These are phyloP conservation scores for Candida adriatica DNA, from an alignment of 805 yeast genomes.

Conservation along the genomic window DNA sequence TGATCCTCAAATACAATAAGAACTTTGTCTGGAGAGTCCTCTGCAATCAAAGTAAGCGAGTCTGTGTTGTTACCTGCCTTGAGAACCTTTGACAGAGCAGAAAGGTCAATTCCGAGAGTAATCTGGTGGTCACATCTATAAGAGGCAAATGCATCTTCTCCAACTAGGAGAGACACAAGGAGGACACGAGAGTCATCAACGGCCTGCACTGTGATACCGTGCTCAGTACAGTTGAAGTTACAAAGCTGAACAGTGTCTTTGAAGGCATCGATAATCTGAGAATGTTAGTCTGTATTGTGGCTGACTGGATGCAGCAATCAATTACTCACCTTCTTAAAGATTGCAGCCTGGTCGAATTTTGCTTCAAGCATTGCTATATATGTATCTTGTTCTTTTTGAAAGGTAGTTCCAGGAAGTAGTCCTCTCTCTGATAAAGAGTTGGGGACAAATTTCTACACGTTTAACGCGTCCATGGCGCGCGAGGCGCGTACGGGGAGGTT, in stretches of 20 bases:
- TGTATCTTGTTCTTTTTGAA: conserved; percentile 2
- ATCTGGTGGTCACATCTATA: conserved; percentile 94
- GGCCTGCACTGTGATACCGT: conserved; percentile 94
- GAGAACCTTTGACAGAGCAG: conserved; percentile 80
- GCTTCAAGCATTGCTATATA: conserved; percentile 82
- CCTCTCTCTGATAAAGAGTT: too few relatives aligned
- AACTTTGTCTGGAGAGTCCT: conserved; percentile 77
- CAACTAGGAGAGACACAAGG: conserved; percentile 80
- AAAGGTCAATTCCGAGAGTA: conserved; percentile 86
- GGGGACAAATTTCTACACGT: too few relatives aligned
- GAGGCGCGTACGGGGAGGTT: too few relatives aligned
- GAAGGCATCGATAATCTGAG: conserved; percentile 77
- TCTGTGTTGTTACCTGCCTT: conserved; percentile 90
- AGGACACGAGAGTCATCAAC: conserved; percentile 96
- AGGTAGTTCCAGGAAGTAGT: background rate
- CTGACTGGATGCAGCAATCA: background rate
- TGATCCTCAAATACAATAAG: conserved; percentile 85
- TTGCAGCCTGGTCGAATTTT: conserved; percentile 86
- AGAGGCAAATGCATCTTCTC: conserved; percentile 80
- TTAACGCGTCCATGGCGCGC: too few relatives aligned
- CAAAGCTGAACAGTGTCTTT: conserved; percentile 92
- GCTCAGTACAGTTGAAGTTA: conserved; percentile 94
- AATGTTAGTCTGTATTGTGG: conserved; percentile 4
- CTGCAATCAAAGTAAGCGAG: conserved; percentile 81
- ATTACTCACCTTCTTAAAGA: conserved; percentile 57